Conservation (phyloP, 2,329 filamentous ascomycete genomes). For the Trichoderma sp. region DNA sequence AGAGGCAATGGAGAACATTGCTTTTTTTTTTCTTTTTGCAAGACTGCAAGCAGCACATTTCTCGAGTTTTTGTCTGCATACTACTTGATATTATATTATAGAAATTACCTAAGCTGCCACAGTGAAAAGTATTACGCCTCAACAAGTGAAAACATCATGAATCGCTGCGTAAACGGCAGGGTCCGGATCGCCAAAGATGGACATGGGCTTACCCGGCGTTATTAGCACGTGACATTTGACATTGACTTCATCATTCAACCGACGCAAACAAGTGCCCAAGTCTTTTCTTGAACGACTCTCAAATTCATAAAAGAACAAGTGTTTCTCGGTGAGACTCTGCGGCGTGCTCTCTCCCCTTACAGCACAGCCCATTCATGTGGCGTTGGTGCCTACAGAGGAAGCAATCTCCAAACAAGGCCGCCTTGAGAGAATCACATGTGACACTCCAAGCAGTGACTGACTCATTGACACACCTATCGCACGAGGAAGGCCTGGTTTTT, state of each 20-base stretch:
- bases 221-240: slow-evolving; percentile 13
- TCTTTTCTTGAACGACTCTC: background rate
- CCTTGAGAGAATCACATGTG: background rate
- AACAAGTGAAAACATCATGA: background rate
- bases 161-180: background rate
- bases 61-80: no score
- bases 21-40: no score
- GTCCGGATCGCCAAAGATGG: background rate
- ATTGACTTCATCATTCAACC: background rate
- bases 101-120: background rate
- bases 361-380: background rate
- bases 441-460: background rate
- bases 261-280: background rate
- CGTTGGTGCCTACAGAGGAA: background rate
- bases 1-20: no score
- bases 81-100: background rate
- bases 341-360: background rate
- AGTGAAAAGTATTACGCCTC: background rate
- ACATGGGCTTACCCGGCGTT: background rate
- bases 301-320: background rate
- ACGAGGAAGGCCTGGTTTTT: background rate
- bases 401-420: background rate
- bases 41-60: background rate
- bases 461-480: background rate
- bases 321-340: background rate